Evolutionary conservation across 106 monocot species (phyloP).

Genomic region (Dactylorhiza incarnata): DNA sequence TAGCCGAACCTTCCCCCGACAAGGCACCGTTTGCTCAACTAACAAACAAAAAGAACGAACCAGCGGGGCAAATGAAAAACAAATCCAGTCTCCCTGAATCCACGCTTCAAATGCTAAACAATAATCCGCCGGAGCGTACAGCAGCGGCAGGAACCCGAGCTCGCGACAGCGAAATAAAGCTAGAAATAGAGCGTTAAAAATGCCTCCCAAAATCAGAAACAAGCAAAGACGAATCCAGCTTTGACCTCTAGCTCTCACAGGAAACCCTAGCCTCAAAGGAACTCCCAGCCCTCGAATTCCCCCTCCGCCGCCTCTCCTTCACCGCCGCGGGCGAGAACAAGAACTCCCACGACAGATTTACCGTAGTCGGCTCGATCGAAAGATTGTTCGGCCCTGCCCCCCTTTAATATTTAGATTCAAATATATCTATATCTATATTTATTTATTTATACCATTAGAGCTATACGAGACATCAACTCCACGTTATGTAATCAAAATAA

Average conservation of each 20-base stretch:
- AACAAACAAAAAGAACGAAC: background rate
- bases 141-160: background rate
- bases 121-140: background rate
- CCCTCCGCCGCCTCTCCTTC: background rate
- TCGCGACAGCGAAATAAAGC: background rate
- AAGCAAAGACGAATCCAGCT: background rate
- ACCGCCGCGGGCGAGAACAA: background rate
- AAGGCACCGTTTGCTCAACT: background rate
- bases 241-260: background rate
- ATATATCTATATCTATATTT: too few species aligned
- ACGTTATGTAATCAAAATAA: too few species aligned
- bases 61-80: background rate
- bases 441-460: too few species aligned
- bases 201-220: background rate
- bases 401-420: too few species aligned
- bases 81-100: background rate
- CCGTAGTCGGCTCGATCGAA: background rate
- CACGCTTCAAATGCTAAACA: background rate
- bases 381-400: background rate
- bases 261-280: slow-evolving; percentile 1
- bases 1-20: background rate
- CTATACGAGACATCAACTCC: too few species aligned
- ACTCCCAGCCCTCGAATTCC: background rate
- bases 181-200: background rate
- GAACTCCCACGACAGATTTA: background rate